A percentile compares a stretch with the other conserved stretches of the same genome.
phyloP scores from a whole-genome alignment of 352 stramenopile species.

The Phytophthora crassamura region DNA sequence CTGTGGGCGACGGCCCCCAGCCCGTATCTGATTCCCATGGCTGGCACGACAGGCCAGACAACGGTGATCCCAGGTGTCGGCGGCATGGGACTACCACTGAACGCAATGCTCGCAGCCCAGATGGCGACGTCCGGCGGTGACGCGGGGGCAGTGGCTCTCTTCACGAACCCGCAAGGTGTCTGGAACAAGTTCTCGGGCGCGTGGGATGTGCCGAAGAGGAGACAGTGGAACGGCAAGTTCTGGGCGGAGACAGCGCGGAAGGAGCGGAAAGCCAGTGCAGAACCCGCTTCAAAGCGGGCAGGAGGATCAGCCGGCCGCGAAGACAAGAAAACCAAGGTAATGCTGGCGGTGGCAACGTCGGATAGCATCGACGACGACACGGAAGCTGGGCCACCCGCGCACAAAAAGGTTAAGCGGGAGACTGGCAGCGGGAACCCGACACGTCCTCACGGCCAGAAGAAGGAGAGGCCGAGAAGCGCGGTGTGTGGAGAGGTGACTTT shows the following conservation, averaged over 20 bases:
- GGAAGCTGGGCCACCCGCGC: no score
- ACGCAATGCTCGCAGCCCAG: neutral
- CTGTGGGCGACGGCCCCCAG: neutral
- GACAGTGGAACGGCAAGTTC: no score
- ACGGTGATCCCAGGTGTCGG: neutral
- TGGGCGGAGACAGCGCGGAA: neutral
- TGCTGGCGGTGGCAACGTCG: no score
- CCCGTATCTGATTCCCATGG: neutral
- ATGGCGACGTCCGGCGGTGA: neutral
- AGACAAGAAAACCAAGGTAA: neutral
- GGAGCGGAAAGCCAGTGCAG: neutral
- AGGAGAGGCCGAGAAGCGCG: no score
- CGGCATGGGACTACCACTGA: no score
- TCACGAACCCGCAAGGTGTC: constrained; percentile 1
- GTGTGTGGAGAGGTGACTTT: no score
- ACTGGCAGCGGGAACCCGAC: no score
- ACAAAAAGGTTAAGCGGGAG: no score
- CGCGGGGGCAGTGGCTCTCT: neutral
- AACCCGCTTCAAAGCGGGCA: neutral
- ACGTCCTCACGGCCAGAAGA: no score
- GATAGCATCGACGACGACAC: no score
- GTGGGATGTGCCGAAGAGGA: neutral
- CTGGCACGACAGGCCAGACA: neutral
- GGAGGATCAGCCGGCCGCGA: no score
- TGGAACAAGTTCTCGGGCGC: neutral